Evolutionary conservation across 768 basidiomycete genomes (phyloP).

Genomic region (Lactifluus piperatus): DNA sequence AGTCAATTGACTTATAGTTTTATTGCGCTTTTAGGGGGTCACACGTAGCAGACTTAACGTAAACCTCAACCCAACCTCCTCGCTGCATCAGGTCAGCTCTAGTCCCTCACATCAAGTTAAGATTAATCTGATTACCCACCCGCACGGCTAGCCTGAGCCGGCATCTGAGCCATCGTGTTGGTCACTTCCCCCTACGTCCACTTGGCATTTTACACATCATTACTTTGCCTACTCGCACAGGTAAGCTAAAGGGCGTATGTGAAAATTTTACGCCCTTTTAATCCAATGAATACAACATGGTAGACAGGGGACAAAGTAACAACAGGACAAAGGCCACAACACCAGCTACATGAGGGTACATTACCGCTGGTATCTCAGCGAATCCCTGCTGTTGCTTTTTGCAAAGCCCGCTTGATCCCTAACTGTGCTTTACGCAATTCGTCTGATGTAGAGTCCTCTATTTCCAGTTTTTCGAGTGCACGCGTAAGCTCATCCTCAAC

Average conservation of each 20-base stretch:
- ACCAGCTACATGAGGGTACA: not conserved
- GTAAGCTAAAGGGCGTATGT: not conserved
- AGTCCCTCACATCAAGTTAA: not conserved
- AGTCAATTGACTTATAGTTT: not conserved
- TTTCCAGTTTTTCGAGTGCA: slow-evolving; percentile 96
- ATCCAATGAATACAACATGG: slow-evolving; percentile 9
- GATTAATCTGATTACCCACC: not conserved
- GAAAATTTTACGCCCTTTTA: slow-evolving; percentile 4
- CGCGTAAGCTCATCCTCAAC: slow-evolving; percentile 97
- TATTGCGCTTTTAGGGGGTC: not conserved
- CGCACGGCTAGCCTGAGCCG: not conserved
- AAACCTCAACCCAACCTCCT: not conserved
- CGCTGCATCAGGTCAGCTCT: not conserved
- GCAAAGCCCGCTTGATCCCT: slow-evolving; percentile 90
- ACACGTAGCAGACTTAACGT: not conserved
- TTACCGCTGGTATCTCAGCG: slow-evolving; percentile 40
- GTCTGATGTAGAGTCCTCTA: slow-evolving; percentile 88
- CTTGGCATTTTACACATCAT: too few relatives aligned
- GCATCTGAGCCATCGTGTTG: not conserved
- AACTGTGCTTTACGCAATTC: slow-evolving; percentile 96
- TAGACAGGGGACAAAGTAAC: slow-evolving; percentile 20
- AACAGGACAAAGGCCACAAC: not conserved
- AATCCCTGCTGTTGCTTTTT: slow-evolving; percentile 92
- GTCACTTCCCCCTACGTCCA: not conserved
- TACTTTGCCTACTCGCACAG: not conserved